Evolutionary conservation across 805 yeast species (phyloP).

Genomic region (Blastobotrys mokoenaii): DNA sequence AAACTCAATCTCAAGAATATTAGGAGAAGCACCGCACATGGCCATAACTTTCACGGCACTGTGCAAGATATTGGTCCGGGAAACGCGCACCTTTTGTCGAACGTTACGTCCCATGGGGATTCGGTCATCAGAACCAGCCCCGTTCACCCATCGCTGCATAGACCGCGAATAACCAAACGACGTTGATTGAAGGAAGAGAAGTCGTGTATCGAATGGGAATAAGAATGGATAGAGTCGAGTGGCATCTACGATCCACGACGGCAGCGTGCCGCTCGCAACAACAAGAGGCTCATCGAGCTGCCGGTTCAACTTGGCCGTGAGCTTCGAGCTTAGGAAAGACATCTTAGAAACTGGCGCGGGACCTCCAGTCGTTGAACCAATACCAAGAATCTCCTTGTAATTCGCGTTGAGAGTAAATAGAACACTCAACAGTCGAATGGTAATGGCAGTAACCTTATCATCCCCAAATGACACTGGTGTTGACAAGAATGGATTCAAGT

Average conservation of each 20-base stretch:
- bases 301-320: slow-evolving; percentile 76
- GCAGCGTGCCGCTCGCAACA: slow-evolving; percentile 79
- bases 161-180: slow-evolving; percentile 86
- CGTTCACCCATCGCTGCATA: slow-evolving; percentile 64
- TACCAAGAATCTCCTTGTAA: slow-evolving; percentile 14
- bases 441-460: slow-evolving; percentile 12
- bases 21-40: slow-evolving; percentile 69
- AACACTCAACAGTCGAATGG: slow-evolving; percentile 22
- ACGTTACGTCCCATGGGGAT: slow-evolving; percentile 57
- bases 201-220: slow-evolving; percentile 75
- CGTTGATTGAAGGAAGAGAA: slow-evolving; percentile 71
- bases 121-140: slow-evolving; percentile 12
- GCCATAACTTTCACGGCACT: slow-evolving; percentile 75
- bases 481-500: slow-evolving; percentile 14
- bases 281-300: slow-evolving; percentile 85
- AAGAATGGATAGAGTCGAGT: slow-evolving; percentile 70
- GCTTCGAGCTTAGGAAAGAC: slow-evolving; percentile 62
- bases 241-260: slow-evolving; percentile 74
- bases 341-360: slow-evolving; percentile 13
- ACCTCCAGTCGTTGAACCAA: background rate
- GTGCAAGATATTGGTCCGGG: slow-evolving; percentile 59
- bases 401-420: slow-evolving; percentile 22
- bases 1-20: slow-evolving; percentile 78
- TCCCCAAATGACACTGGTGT: slow-evolving; percentile 20
- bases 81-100: slow-evolving; percentile 70